Percentiles rank a stretch among this genome's conserved stretches.
Evolutionary conservation across 805 yeast genomes (phyloP).

Genomic region (Ogataea methylovora): DNA sequence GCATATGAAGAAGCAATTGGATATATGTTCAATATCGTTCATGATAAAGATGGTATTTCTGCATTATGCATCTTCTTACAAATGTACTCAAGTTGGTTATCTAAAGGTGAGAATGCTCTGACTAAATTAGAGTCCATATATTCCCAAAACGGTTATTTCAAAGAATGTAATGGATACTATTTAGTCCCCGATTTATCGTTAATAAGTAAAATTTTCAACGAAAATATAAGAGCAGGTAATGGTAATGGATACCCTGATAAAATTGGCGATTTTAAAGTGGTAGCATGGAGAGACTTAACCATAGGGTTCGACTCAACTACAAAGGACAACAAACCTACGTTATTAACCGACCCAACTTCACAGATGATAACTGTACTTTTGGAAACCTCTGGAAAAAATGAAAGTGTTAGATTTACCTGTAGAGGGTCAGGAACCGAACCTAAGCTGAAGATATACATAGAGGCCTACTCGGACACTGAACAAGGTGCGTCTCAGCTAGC

Average conservation of each 20-base stretch:
- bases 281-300: conserved; percentile 78
- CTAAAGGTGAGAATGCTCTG: conserved; percentile 30
- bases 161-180: conserved; percentile 85
- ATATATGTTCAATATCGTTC: conserved; percentile 75
- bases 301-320: conserved; percentile 73
- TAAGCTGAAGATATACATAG: conserved; percentile 85
- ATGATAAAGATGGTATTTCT: conserved; percentile 89
- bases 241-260: conserved; percentile 31
- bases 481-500: conserved; percentile 46
- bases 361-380: conserved; percentile 81
- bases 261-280: conserved; percentile 53
- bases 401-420: conserved; percentile 64
- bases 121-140: conserved; percentile 54
- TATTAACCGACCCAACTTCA: conserved; percentile 66
- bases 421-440: conserved; percentile 98
- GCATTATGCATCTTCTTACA: conserved; percentile 75
- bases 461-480: conserved; percentile 51
- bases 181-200: conserved; percentile 45
- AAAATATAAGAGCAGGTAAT: conserved; percentile 25
- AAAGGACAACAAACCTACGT: conserved; percentile 42
- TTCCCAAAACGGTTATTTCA: conserved; percentile 67
- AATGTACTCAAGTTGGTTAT: conserved; percentile 47
- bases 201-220: conserved; percentile 48
- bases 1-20: conserved; percentile 97
- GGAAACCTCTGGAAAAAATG: conserved; percentile 15